Base-by-base conservation (phyloP, 768 basidiomycete genomes). In the Austroboletus eburneus region DNA sequence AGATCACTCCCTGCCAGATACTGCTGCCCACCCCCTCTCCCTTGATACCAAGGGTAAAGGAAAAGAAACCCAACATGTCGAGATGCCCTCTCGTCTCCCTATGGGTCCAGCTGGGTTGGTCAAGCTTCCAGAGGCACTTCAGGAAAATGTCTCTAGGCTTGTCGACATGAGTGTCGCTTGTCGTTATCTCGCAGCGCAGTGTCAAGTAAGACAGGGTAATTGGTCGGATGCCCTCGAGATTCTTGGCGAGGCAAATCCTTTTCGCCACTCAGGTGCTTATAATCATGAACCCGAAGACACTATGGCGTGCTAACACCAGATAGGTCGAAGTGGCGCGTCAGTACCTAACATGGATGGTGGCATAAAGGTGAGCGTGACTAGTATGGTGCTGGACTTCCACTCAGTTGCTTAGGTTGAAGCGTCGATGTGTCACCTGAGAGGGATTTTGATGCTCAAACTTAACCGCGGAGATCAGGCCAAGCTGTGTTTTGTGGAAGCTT, bases 161-260 rank as follows among this genome's bases (percentile, higher is more conserved):
- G 91, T 95, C 3, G 91, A 96, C 69, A 87, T 92, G 80, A 94
- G 91, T 58, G 79, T 98, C 29, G 91, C 92, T 6, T 98, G 96
- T 64, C 79, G 96, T 35, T 98, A 98, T 71, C 80, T 99, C 18
- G 93, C 92, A 16, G 96, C 95, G 9, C 91, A 97, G 59, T 97
- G 94, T 64, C 83, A 92, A 74, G 78, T 90, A 17, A 76, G 91
- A 41, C 87, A 94, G 67, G 92, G 92, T 12, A 91, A 91, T 57
- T 96, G 92, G 87, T 73, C 79, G 2, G 91, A 91, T 48, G 94
- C 94, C 4, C 79, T 89, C 8, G 91, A 96, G 59, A 85, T 96
- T 76, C 75, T 98, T 2, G 95, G 95, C 43, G 89, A 94, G 63
- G 80, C 87, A 5, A 94, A 95, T 67, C 92, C 91, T 5, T 96